A percentile compares a stretch with the other conserved stretches of the same genome.
Conservation (phyloP, 176 grass and related monocot species). For the Bothriochloa decipiens region DNA sequence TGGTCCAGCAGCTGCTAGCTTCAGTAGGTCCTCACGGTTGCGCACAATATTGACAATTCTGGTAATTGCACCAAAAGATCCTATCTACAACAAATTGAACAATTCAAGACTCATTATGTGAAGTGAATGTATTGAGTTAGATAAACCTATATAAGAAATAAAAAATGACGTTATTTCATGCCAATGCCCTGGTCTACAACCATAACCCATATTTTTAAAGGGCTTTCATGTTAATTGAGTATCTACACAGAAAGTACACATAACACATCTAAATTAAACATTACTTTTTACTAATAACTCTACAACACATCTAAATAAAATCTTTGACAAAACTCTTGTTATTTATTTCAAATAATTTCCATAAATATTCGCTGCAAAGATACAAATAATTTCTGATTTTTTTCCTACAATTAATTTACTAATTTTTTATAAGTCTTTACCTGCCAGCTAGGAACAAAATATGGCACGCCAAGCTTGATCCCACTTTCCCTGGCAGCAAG, state of each 20-base stretch:
- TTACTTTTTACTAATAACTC: background rate
- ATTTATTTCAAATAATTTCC: background rate
- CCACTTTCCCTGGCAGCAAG: conserved; percentile 73
- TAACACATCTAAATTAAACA: background rate
- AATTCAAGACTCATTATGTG: background rate
- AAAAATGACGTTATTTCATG: background rate
- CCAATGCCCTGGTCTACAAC: background rate
- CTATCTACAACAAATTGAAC: conserved; percentile 67
- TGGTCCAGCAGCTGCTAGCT: conserved; percentile 84
- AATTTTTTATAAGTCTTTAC: conserved; percentile 41
- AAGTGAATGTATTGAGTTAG: background rate
- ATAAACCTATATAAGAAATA: conserved; percentile 1
- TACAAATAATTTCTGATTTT: background rate
- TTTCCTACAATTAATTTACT: background rate
- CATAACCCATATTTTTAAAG: conserved; percentile 2
- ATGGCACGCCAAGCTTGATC: conserved; percentile 95
- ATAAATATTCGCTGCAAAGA: background rate
- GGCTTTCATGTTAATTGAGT: conserved; percentile 4
- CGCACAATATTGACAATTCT: conserved; percentile 85
- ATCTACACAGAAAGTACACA: background rate
- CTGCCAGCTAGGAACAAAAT: conserved; percentile 99
- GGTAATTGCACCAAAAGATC: conserved; percentile 96
- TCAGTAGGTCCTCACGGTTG: conserved; percentile 81
- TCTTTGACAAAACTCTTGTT: background rate
- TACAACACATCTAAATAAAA: conserved; percentile 6